Percentiles rank a stretch among this genome's conserved stretches.
These are phyloP conservation scores for Phytopythium kandeliae DNA, from an alignment of 352 stramenopile genomes.

Conservation along the genomic window DNA sequence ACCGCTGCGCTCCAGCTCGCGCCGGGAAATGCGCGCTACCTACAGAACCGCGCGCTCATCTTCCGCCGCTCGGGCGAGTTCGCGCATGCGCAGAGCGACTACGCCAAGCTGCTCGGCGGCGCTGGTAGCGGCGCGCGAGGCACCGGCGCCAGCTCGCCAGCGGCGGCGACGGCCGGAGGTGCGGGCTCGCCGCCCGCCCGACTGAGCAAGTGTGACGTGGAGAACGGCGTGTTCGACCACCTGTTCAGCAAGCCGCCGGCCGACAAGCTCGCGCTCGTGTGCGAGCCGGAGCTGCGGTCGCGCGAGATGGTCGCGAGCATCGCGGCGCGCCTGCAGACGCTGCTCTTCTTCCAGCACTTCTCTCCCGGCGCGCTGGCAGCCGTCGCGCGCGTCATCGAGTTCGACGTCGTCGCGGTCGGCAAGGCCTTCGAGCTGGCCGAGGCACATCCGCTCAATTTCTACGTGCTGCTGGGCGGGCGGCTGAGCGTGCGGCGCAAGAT, in stretches of 20 bases:
- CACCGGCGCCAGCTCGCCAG: too few relatives aligned
- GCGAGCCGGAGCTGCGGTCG: conserved; percentile 29
- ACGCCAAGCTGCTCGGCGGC: conserved; percentile 18
- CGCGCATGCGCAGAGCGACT: conserved; percentile 40
- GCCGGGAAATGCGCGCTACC: conserved; percentile 35
- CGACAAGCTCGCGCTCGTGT: conserved; percentile 59
- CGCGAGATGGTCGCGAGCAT: conserved; percentile 36
- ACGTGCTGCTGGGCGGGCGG: conserved; percentile 47
- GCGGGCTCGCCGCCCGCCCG: background rate
- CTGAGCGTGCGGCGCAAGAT: conserved; percentile 55
- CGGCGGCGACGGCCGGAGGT: too few relatives aligned
- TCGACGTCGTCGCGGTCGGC: conserved; percentile 59
- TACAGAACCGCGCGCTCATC: conserved; percentile 48
- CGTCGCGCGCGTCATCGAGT: conserved; percentile 50
- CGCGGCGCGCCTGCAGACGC: conserved; percentile 41
- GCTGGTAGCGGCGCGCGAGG: background rate
- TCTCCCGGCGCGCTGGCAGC: conserved; percentile 26
- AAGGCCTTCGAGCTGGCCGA: conserved; percentile 54
- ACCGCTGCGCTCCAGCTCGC: conserved; percentile 32
- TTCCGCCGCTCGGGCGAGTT: conserved; percentile 50
- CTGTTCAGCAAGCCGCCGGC: conserved; percentile 61
- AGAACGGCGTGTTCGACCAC: conserved; percentile 60
- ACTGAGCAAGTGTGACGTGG: conserved; percentile 28
- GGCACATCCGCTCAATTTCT: conserved; percentile 61
- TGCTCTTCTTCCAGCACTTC: conserved; percentile 71